Evolutionary conservation across 257 asterid species (phyloP).

Genomic region (Fraxinus anomala): DNA sequence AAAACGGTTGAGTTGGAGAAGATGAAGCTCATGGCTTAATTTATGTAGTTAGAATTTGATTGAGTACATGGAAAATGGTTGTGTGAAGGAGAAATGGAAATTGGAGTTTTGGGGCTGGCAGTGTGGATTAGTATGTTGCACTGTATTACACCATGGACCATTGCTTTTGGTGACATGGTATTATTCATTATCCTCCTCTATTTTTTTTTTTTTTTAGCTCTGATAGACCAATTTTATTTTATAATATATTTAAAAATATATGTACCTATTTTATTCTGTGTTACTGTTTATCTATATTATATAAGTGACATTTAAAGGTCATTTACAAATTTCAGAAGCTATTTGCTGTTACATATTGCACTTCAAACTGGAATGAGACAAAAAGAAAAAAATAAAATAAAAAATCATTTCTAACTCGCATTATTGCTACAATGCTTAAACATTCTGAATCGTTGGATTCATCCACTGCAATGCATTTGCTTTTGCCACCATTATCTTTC

Average conservation of each 20-base stretch:
- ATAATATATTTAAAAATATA: background rate
- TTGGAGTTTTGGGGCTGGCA: conserved; percentile 13
- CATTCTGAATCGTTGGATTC: no score
- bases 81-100: background rate
- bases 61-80: background rate
- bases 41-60: conserved; percentile 6
- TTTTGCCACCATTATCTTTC: no score
- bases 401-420: no score
- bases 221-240: background rate
- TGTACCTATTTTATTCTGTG: background rate
- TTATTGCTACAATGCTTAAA: no score
- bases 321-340: no score
- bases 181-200: conserved; percentile 41
- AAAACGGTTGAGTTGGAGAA: conserved; percentile 50
- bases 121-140: conserved; percentile 21
- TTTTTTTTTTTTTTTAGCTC: no score
- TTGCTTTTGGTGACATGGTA: conserved; percentile 52
- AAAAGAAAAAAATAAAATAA: no score
- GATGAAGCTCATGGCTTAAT: conserved; percentile 44
- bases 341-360: no score
- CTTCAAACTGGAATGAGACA: no score
- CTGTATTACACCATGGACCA: conserved; percentile 45
- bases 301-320: no score
- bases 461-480: no score
- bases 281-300: no score